Conservation (phyloP, 2,329 filamentous ascomycete species). For the Hypoxylon sp. region DNA sequence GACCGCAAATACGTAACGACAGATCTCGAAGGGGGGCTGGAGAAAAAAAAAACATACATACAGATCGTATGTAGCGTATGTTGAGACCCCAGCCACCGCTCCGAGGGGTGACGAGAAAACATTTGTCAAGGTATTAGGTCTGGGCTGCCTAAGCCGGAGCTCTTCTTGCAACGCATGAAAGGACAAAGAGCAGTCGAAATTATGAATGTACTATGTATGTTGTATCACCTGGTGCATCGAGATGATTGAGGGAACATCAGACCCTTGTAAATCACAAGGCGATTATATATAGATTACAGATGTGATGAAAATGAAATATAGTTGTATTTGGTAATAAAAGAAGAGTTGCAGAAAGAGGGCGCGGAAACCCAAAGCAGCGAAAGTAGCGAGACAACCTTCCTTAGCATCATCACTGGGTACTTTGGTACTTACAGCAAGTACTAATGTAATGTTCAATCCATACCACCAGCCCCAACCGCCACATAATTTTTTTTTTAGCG, state of each 20-base stretch:
- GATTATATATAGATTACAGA: slow-evolving; percentile 17
- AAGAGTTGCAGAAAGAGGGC: not conserved
- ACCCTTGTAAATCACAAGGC: slow-evolving; percentile 23
- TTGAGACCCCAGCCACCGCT: slow-evolving; percentile 27
- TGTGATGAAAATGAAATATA: slow-evolving; percentile 17
- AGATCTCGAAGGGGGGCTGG: slow-evolving; percentile 28
- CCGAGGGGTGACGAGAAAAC: slow-evolving; percentile 25
- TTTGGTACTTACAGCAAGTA: too few species aligned
- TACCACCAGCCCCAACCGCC: slow-evolving; percentile 35
- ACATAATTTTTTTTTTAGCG: slow-evolving; percentile 27
- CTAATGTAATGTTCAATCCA: too few species aligned
- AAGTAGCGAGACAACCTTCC: slow-evolving; percentile 15
- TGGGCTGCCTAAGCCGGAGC: slow-evolving; percentile 3
- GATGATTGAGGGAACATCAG: slow-evolving; percentile 21
- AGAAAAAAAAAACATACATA: slow-evolving; percentile 7
- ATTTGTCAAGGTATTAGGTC: slow-evolving; percentile 16
- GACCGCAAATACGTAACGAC: slow-evolving; percentile 33
- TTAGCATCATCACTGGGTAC: too few species aligned
- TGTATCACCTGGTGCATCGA: slow-evolving; percentile 21
- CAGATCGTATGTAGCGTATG: not conserved
- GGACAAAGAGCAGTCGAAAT: slow-evolving; percentile 8
- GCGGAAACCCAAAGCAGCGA: slow-evolving; percentile 16
- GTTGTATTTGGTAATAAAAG: slow-evolving; percentile 22
- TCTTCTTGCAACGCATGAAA: slow-evolving; percentile 18
- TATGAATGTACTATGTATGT: slow-evolving; percentile 14